Percentiles rank a stretch among this genome's conserved stretches.
Conservation (phyloP, 169 alveolate species). For the Eimeria sp. region DNA sequence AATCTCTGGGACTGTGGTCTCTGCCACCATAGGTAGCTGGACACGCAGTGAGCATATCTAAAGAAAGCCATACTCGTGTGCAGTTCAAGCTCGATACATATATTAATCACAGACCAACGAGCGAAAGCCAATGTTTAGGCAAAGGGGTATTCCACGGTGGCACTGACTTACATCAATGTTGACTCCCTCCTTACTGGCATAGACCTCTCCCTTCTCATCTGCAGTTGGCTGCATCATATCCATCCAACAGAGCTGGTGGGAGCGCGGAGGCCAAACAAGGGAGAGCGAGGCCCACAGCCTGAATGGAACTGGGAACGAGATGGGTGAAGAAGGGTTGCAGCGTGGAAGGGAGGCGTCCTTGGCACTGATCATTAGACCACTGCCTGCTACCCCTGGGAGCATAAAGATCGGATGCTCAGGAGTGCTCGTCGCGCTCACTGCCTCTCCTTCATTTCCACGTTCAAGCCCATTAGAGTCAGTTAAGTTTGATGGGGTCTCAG, state of each 20-base stretch:
- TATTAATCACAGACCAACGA: neutral
- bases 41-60: neutral
- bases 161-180: neutral
- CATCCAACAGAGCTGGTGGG: conserved; percentile 80
- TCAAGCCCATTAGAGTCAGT: neutral
- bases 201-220: conserved; percentile 64
- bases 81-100: neutral
- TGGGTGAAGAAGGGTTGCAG: conserved; percentile 2
- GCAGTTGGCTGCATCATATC: conserved; percentile 65
- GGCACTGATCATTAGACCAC: conserved; percentile 68
- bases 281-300: conserved; percentile 80
- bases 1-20: neutral
- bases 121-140: neutral
- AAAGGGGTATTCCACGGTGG: neutral
- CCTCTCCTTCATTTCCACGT: neutral
- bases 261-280: conserved; percentile 58
- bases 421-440: neutral
- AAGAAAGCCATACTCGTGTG: neutral
- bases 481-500: neutral
- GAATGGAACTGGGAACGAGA: conserved; percentile 34
- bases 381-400: conserved; percentile 82
- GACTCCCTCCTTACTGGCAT: conserved; percentile 64
- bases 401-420: conserved; percentile 70
- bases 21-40: neutral
- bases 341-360: conserved; percentile 20